Evolutionary conservation across 2,329 filamentous ascomycete species (phyloP).

Genomic region (Fusarium devonianum): DNA sequence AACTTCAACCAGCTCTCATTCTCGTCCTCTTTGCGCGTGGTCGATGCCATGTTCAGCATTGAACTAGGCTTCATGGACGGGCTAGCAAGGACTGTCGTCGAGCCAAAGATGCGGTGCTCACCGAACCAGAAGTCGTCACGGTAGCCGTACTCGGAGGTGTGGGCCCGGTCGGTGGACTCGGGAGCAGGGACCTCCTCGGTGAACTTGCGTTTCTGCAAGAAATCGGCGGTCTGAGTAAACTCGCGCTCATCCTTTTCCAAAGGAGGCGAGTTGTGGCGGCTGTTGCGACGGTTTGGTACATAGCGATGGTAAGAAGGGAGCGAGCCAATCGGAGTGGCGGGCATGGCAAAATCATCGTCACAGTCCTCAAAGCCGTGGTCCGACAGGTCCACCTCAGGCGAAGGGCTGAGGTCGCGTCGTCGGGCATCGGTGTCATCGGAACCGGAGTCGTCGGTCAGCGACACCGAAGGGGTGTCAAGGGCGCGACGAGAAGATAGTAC

Average conservation of each 20-base stretch:
- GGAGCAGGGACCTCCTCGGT: slow-evolving; percentile 49
- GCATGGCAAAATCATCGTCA: slow-evolving; percentile 66
- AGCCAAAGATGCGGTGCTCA: slow-evolving; percentile 49
- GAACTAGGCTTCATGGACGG: slow-evolving; percentile 57
- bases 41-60: slow-evolving; percentile 36
- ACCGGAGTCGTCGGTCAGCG: slow-evolving; percentile 56
- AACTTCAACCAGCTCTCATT: slow-evolving; percentile 52
- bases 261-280: slow-evolving; percentile 81
- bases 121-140: slow-evolving; percentile 63
- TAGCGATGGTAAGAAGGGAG: slow-evolving; percentile 60
- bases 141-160: slow-evolving; percentile 46
- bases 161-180: slow-evolving; percentile 43
- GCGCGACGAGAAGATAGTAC: slow-evolving; percentile 44
- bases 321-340: slow-evolving; percentile 68
- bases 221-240: slow-evolving; percentile 94
- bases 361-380: slow-evolving; percentile 83
- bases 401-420: slow-evolving; percentile 79
- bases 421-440: slow-evolving; percentile 78
- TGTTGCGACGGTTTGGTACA: slow-evolving; percentile 49
- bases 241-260: slow-evolving; percentile 95
- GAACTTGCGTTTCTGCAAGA: slow-evolving; percentile 73
- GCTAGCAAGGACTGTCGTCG: slow-evolving; percentile 59
- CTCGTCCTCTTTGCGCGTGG: slow-evolving; percentile 49
- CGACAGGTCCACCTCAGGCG: slow-evolving; percentile 91
- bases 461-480: slow-evolving; percentile 85